These are phyloP conservation scores for Trichoderma aggressivum DNA, from an alignment of 2,329 filamentous ascomycete genomes.

Conservation along the genomic window DNA sequence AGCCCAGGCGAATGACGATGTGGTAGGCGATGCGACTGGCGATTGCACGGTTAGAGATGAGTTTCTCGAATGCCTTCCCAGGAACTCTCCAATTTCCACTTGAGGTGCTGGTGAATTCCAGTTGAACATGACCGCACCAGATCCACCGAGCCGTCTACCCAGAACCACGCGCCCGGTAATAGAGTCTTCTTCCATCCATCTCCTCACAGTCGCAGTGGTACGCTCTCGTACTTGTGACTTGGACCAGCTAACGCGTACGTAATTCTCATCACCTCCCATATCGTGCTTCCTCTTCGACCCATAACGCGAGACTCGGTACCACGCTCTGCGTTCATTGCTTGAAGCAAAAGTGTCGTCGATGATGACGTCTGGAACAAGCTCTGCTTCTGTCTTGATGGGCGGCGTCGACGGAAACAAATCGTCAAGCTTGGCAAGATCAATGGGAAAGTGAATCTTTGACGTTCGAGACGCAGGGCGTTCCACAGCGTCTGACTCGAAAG, in stretches of 20 bases:
- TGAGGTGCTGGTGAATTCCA: slow-evolving; percentile 56
- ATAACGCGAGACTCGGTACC: slow-evolving; percentile 62
- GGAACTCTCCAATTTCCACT: slow-evolving; percentile 43
- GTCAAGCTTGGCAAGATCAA: slow-evolving; percentile 36
- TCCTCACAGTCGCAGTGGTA: slow-evolving; percentile 56
- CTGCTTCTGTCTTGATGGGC: slow-evolving; percentile 29
- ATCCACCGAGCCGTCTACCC: slow-evolving; percentile 36
- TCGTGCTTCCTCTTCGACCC: slow-evolving; percentile 58
- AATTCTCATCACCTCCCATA: slow-evolving; percentile 56
- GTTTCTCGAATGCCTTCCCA: slow-evolving; percentile 27
- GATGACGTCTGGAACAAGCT: slow-evolving; percentile 43
- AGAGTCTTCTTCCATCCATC: slow-evolving; percentile 65
- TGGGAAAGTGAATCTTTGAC: slow-evolving; percentile 24
- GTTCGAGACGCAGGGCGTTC: background rate
- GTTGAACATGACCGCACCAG: slow-evolving; percentile 54
- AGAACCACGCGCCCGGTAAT: slow-evolving; percentile 48
- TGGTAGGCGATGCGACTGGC: slow-evolving; percentile 27
- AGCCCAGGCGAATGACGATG: slow-evolving; percentile 30
- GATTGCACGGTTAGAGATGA: slow-evolving; percentile 26
- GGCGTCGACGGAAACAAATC: slow-evolving; percentile 31
- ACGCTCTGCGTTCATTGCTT: slow-evolving; percentile 58
- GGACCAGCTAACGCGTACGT: slow-evolving; percentile 56
- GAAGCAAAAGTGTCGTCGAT: slow-evolving; percentile 52
- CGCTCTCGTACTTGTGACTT: slow-evolving; percentile 52
- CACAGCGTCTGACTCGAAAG: background rate